Evolutionary conservation across 2,329 filamentous ascomycete genomes (phyloP), one percentile per base, ranked within the genome.

Genomic region (Stachybotrys chartarum): DNA sequence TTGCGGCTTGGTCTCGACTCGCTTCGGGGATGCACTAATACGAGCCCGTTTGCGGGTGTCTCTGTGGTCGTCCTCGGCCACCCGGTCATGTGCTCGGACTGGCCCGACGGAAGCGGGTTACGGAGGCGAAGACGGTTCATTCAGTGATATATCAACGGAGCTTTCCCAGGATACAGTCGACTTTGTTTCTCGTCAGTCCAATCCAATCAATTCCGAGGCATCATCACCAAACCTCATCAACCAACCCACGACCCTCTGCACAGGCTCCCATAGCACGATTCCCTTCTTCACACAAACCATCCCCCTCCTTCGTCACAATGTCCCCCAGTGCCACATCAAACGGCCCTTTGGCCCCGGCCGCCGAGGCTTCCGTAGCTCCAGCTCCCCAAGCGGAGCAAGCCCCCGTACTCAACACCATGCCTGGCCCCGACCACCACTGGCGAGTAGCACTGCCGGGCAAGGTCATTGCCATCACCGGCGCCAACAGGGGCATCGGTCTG

Each of bases 401-500:
- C 14, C 24, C 24, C 61, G 64, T 61, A 55, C 60, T 64, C 39
- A 67, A 62, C 60, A 72, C 71, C 3, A 59, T 70, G 4, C 71
- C 71, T 17, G 60, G 61, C 7, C 59, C 65, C 17, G 59, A 60
- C 53, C 69, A 72, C 56, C 65, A 73, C 64, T 72, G 64, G 64
- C 63, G 64, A 55, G 63, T 73, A 47, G 64, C 66, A 8, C 60
- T 73, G 30, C 64, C 67, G 50, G 63, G 66, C 61, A 73, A 74
- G 56, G 68, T 73, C 58, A 72, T 73, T 54, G 64, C 71, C 17
- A 71, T 72, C 54, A 72, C 71, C 7, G 70, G 70, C n/a, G 70
- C 70, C 42, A 72, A 72, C 60, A 66, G 71, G 56, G 67, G 73
- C 50, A 75, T 75, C 54, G 73, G 72, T 10, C 66, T 75, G 5